A percentile compares a stretch with the other conserved stretches of the same genome.
phyloP scores from a whole-genome alignment of 1,139 yeast genomes.

The Debaryomyces coudertii region DNA sequence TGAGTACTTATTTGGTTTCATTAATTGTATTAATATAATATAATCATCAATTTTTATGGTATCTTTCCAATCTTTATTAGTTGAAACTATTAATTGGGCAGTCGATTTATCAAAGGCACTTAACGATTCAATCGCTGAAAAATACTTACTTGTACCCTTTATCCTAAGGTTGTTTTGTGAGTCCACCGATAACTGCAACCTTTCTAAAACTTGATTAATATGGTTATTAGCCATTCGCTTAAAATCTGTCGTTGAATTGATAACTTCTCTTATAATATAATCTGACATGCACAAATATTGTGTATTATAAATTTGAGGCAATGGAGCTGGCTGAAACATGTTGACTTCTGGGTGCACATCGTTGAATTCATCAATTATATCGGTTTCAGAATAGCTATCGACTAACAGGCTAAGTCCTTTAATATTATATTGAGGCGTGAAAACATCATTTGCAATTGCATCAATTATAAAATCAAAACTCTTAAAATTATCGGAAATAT shows the following conservation, averaged over 20 bases:
- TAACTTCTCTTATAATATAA: conserved; percentile 26
- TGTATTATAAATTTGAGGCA: conserved; percentile 2
- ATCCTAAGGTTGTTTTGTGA: conserved; percentile 22
- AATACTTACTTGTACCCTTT: conserved; percentile 37
- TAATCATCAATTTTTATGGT: not conserved
- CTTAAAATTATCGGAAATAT: conserved; percentile 2
- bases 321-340: conserved; percentile 5
- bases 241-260: not conserved
- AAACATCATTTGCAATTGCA: conserved; percentile 4
- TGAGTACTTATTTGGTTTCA: conserved; percentile 36
- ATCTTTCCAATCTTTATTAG: conserved; percentile 9
- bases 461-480: conserved; percentile 2
- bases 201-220: conserved; percentile 22
- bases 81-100: conserved; percentile 4
- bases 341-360: not conserved
- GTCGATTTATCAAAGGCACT: conserved; percentile 8
- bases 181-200: conserved; percentile 21
- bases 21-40: conserved; percentile 27
- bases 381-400: conserved; percentile 14
- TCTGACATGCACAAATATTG: conserved; percentile 39
- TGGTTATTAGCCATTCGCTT: conserved; percentile 17
- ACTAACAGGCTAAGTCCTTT: not conserved
- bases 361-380: conserved; percentile 13
- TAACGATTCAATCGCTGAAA: conserved; percentile 18
- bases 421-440: not conserved